These are phyloP conservation scores for Xylaria venustula DNA, from an alignment of 495 filamentous ascomycete species.

Conservation along the genomic window DNA sequence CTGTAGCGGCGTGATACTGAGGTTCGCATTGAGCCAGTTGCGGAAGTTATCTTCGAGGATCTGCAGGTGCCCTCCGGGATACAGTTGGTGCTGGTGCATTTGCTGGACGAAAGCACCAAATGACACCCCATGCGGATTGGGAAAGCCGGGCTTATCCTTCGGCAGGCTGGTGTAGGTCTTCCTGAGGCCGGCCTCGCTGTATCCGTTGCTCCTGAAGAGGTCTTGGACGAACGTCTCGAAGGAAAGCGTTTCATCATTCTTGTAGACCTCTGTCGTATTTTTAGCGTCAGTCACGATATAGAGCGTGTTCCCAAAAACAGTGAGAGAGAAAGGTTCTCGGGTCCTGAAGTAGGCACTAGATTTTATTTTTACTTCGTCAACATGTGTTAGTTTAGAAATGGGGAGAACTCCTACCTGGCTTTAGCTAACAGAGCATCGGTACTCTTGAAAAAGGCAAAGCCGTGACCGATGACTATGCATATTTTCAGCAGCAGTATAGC, in stretches of 20 bases:
- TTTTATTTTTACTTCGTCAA: not conserved
- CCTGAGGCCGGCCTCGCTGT: constrained; percentile 5
- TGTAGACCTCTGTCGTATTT: constrained; percentile 21
- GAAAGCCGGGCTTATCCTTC: constrained; percentile 15
- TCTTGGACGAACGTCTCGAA: constrained; percentile 23
- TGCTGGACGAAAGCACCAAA: constrained; percentile 12
- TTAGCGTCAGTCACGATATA: constrained; percentile 23
- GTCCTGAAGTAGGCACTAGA: constrained; percentile 1
- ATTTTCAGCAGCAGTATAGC: no score
- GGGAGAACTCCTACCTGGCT: not conserved
- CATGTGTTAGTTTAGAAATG: no score
- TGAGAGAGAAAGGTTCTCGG: constrained; percentile 23
- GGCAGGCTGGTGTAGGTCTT: constrained; percentile 4
- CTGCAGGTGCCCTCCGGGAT: constrained; percentile 17
- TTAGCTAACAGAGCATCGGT: not conserved
- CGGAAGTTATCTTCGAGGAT: constrained; percentile 3
- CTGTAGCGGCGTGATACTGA: not conserved
- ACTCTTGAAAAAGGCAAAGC: not conserved
- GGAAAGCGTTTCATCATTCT: constrained; percentile 21
- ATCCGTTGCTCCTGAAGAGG: constrained; percentile 12
- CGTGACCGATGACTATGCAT: no score
- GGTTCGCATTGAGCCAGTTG: not conserved
- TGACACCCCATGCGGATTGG: constrained; percentile 18
- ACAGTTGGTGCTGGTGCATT: constrained; percentile 22
- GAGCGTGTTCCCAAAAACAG: constrained; percentile 11